These are phyloP conservation scores for Rosellinia necatrix DNA, from an alignment of 2,329 filamentous ascomycete genomes.

Conservation along the genomic window DNA sequence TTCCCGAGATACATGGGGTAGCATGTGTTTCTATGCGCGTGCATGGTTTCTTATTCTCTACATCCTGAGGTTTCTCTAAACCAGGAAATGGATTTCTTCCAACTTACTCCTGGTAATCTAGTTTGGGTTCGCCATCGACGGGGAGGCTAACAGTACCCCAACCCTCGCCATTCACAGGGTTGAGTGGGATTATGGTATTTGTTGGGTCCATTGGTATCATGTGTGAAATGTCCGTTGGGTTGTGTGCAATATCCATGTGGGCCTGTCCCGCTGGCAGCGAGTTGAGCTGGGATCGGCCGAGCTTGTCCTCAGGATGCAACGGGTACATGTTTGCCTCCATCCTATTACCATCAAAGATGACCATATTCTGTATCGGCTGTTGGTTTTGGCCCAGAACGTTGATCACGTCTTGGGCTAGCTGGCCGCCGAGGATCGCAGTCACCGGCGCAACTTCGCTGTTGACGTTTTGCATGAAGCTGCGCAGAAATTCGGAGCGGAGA, in stretches of 20 bases:
- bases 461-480: slow-evolving; percentile 85
- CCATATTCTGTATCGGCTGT: slow-evolving; percentile 94
- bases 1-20: not conserved
- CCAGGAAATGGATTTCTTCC: not conserved
- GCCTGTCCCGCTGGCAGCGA: slow-evolving; percentile 29
- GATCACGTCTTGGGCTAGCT: slow-evolving; percentile 94
- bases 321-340: slow-evolving; percentile 81
- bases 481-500: slow-evolving; percentile 72
- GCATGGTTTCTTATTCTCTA: not conserved
- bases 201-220: slow-evolving; percentile 30
- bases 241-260: slow-evolving; percentile 7
- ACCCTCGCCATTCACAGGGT: not conserved
- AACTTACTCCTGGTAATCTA: too few relatives aligned
- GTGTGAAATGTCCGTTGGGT: slow-evolving; percentile 27
- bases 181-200: not conserved
- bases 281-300: slow-evolving; percentile 55
- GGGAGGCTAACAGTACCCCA: not conserved
- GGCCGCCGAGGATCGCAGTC: slow-evolving; percentile 84
- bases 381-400: slow-evolving; percentile 90
- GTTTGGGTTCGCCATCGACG: not conserved
- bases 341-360: slow-evolving; percentile 85
- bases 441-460: slow-evolving; percentile 84
- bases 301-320: slow-evolving; percentile 70
- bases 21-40: not conserved
- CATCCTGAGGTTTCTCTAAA: not conserved